phyloP scores from a whole-genome alignment of 2,329 filamentous ascomycete species.

The Alternaria arbusti region DNA sequence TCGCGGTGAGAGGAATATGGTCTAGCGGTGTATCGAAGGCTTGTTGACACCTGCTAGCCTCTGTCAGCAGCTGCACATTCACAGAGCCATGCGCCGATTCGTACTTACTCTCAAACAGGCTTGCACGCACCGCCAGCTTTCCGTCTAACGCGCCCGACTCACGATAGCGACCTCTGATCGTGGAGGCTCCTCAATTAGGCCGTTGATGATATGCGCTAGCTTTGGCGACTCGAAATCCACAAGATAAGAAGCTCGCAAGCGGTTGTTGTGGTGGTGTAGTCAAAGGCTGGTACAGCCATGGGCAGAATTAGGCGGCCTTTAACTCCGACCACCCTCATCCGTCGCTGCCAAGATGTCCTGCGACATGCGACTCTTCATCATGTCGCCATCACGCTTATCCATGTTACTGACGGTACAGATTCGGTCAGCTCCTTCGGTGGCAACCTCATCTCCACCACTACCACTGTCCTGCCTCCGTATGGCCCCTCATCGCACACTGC shows the following conservation, averaged over 20 bases:
- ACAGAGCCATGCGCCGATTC: neutral
- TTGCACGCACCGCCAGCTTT: slow-evolving; percentile 5
- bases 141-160: neutral
- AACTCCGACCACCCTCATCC: slow-evolving; percentile 22
- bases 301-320: slow-evolving; percentile 23
- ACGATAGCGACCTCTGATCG: neutral
- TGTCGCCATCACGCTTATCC: slow-evolving; percentile 4
- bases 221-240: slow-evolving; percentile 8
- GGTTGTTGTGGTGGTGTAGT: slow-evolving; percentile 5
- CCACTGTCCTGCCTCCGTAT: neutral
- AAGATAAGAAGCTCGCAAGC: neutral
- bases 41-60: neutral
- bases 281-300: slow-evolving; percentile 4
- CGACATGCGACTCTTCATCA: slow-evolving; percentile 6
- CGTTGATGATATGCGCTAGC: slow-evolving; percentile 1
- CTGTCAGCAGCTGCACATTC: slow-evolving; percentile 6
- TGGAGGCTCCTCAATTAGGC: neutral
- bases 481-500: neutral
- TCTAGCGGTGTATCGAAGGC: neutral
- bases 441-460: neutral
- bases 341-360: slow-evolving; percentile 13
- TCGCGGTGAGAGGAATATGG: neutral
- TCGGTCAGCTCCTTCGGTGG: slow-evolving; percentile 8
- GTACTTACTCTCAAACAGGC: slow-evolving; percentile 7
- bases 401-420: slow-evolving; percentile 11